Evolutionary conservation across 1,284 basidiomycete genomes (phyloP), one percentile per base, ranked within the genome.

Genomic region (Cryptococcus sp.): DNA sequence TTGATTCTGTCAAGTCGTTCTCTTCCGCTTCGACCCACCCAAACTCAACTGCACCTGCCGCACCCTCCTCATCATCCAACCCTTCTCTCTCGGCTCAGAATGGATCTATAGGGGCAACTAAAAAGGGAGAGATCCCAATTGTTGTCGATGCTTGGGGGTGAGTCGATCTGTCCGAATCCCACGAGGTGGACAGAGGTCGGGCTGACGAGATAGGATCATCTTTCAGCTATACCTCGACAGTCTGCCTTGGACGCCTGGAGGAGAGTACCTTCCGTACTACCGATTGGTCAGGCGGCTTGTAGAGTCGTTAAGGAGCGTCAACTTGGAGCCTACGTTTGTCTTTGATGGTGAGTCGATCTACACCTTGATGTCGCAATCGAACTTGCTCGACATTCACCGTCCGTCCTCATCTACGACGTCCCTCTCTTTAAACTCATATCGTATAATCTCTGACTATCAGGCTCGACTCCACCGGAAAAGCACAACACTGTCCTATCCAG

Each of bases 121-220:
- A 31, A 31, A 31, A 31, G 48, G 58, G 47, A 50, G 48, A 52
- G 16, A 52, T 55, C 35, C 59, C 75, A 10, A 75, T 90, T 52
- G 82, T 92, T 2, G 80, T 92, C 34, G 89, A 93, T 74, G 87
- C 82, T 37, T 89, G 85, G 87, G 88, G 87, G 88, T 91, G 69
- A 82, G 87, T 81, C 12, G 24, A 37, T 41, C 25, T 40, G 36
- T 2, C 10, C 44, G 35, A 24, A 19, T 18, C 5, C 32, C 33
- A 14, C 35, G 32, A 21, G 23, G 18, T 28, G 32, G n/a, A n/a
- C n/a, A n/a, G n/a, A 25, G 7, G 22, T n/a, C 3, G 23, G 2
- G 18, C 32, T 43, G 18, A 40, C 23, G 22, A 32, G 24, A 19
- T 61, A 92, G 88, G 25, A 84, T 93, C 69, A 85, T 92, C 55